phyloP scores from a whole-genome alignment of 768 basidiomycete species.

The Dacryopinax spathularia region DNA sequence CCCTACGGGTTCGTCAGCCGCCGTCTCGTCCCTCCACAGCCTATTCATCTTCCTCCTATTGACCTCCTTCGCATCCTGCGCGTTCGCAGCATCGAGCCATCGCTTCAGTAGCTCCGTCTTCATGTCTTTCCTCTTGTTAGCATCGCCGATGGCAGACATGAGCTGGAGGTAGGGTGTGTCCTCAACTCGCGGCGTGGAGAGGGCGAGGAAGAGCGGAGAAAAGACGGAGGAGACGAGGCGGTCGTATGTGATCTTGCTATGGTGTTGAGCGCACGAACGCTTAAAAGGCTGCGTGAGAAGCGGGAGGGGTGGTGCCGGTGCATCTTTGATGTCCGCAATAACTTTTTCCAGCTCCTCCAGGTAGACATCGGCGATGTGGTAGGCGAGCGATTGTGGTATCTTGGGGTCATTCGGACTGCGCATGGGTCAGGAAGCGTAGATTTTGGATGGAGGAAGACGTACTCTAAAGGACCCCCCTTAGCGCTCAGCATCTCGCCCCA shows the following conservation, averaged over 20 bases:
- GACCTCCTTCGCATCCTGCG: constrained; percentile 55
- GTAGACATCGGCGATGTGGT: constrained; percentile 82
- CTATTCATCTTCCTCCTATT: constrained; percentile 74
- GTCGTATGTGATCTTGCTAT: constrained; percentile 48
- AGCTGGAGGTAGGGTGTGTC: constrained; percentile 18
- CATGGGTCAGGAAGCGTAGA: background rate
- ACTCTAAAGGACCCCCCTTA: constrained; percentile 79
- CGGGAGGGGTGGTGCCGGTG: constrained; percentile 37
- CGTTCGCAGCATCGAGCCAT: constrained; percentile 62
- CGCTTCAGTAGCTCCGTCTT: constrained; percentile 42
- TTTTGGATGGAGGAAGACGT: constrained; percentile 15
- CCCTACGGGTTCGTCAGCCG: constrained; percentile 26
- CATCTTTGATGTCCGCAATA: constrained; percentile 6
- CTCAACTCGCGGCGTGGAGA: constrained; percentile 21
- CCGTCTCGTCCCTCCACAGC: constrained; percentile 51
- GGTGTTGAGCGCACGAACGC: constrained; percentile 56
- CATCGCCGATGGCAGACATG: background rate
- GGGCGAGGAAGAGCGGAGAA: constrained; percentile 48
- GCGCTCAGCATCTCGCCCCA: constrained; percentile 55
- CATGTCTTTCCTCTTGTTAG: constrained; percentile 21
- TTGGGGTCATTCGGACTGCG: constrained; percentile 52
- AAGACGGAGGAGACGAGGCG: constrained; percentile 58
- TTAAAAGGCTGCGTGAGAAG: constrained; percentile 50
- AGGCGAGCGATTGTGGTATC: constrained; percentile 63
- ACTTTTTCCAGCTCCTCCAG: constrained; percentile 70